A percentile compares a stretch with the other conserved stretches of the same genome.
Conservation (phyloP, 306 rosid genomes). For the Castanea mollissima region DNA sequence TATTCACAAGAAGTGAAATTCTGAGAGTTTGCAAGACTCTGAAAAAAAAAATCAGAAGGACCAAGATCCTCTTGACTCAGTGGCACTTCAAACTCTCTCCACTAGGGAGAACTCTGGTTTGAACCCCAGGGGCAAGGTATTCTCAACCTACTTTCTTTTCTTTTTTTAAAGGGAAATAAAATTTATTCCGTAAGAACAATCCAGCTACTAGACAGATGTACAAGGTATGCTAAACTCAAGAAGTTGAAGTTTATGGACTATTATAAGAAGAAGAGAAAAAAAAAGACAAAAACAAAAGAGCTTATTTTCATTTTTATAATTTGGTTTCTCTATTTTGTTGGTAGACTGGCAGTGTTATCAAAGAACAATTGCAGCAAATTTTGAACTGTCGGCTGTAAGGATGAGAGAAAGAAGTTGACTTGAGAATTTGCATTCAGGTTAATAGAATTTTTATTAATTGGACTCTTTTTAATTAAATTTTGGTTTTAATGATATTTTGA, state of each 20-base stretch:
- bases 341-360: background rate
- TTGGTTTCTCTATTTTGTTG: background rate
- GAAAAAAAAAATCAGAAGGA: background rate
- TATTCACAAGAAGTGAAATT: background rate
- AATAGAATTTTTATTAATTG: no score
- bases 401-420: background rate
- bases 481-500: background rate
- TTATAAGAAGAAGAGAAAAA: background rate
- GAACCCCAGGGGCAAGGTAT: no score
- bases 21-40: background rate
- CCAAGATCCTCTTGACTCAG: no score
- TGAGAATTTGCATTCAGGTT: background rate
- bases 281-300: background rate
- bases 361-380: background rate
- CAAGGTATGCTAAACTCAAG: background rate
- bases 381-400: background rate
- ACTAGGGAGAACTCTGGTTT: no score
- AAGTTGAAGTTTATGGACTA: background rate
- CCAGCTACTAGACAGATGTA: background rate
- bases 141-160: no score
- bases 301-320: background rate
- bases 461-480: no score
- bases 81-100: no score
- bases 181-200: background rate
- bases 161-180: background rate